Evolutionary conservation across 768 basidiomycete species (phyloP).

Genomic region (Boletales sp.): DNA sequence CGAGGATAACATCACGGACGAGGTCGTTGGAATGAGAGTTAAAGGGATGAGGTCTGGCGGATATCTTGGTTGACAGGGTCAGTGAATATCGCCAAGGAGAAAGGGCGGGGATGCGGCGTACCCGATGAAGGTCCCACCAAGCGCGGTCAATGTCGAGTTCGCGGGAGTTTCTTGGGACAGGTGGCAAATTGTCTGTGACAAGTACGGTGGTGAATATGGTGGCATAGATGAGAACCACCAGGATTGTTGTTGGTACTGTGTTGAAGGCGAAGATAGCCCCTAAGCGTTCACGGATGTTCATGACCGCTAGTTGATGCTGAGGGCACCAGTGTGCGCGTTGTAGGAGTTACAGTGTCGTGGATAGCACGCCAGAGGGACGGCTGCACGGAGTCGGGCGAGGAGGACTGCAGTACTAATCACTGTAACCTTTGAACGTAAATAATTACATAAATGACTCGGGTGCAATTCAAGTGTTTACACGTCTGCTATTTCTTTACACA

Average conservation of each 20-base stretch:
- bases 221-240: slow-evolving; percentile 47
- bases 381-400: too few relatives aligned
- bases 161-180: slow-evolving; percentile 41
- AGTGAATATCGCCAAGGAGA: background rate
- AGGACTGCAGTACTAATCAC: too few relatives aligned
- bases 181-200: slow-evolving; percentile 46
- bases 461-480: too few relatives aligned
- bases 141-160: slow-evolving; percentile 52
- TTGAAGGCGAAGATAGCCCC: slow-evolving; percentile 34
- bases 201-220: slow-evolving; percentile 45
- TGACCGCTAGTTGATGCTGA: slow-evolving; percentile 1
- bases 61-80: slow-evolving; percentile 40
- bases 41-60: slow-evolving; percentile 70
- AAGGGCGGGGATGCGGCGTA: slow-evolving; percentile 15
- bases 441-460: too few relatives aligned
- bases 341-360: background rate
- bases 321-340: background rate
- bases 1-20: slow-evolving; percentile 57
- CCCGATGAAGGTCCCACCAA: slow-evolving; percentile 55
- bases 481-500: too few relatives aligned
- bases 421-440: too few relatives aligned
- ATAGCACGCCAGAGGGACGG: background rate
- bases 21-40: slow-evolving; percentile 74
- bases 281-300: slow-evolving; percentile 26
- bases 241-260: slow-evolving; percentile 41